These are phyloP conservation scores for Pleurotus pulmonarius DNA, from an alignment of 768 basidiomycete species.

Conservation along the genomic window DNA sequence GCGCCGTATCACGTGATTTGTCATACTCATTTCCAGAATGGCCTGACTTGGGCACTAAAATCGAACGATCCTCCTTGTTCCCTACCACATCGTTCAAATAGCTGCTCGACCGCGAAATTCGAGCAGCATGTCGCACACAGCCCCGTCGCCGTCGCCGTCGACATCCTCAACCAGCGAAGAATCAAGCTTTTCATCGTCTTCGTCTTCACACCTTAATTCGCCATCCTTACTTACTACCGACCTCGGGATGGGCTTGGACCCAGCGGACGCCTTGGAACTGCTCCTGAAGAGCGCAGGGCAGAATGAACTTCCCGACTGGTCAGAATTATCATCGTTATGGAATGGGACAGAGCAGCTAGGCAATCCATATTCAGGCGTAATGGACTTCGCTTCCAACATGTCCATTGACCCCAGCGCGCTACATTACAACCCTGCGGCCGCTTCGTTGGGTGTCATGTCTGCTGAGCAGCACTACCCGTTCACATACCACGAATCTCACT, in stretches of 20 bases:
- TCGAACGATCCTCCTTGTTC: slow-evolving; percentile 4
- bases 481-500: slow-evolving; percentile 4
- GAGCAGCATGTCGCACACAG: slow-evolving; percentile 1
- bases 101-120: not conserved
- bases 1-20: no score
- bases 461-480: not conserved
- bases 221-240: slow-evolving; percentile 32
- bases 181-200: slow-evolving; percentile 14
- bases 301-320: slow-evolving; percentile 45
- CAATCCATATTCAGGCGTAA: slow-evolving; percentile 34
- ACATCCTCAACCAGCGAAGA: slow-evolving; percentile 1
- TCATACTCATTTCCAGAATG: not conserved
- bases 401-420: slow-evolving; percentile 64
- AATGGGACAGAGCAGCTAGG: slow-evolving; percentile 23
- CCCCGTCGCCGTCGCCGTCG: slow-evolving; percentile 5
- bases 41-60: not conserved
- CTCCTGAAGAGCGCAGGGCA: slow-evolving; percentile 44
- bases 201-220: slow-evolving; percentile 16
- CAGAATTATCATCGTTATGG: slow-evolving; percentile 50
- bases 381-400: slow-evolving; percentile 58
- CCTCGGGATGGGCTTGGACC: slow-evolving; percentile 38
- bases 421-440: slow-evolving; percentile 37
- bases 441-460: slow-evolving; percentile 1
- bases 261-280: slow-evolving; percentile 56
- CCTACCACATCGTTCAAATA: not conserved